Percentiles rank a stretch among this genome's conserved stretches.
Evolutionary conservation across 805 yeast genomes (phyloP).

Genomic region (Dipodascopsis tothii): DNA sequence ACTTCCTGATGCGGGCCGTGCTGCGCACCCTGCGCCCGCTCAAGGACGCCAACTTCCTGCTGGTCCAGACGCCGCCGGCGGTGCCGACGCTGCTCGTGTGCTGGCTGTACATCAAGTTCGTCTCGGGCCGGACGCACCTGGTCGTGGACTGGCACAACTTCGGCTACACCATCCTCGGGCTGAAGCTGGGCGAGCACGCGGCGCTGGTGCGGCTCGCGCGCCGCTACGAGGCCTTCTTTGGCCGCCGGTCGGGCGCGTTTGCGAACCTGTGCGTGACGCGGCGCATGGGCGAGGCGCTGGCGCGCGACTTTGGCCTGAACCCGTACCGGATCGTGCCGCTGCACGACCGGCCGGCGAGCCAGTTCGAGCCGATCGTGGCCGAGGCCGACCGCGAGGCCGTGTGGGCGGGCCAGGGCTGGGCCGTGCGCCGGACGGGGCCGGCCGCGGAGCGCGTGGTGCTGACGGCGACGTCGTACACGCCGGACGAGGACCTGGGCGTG

Average conservation of each 20-base stretch:
- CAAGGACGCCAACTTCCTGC: constrained; percentile 56
- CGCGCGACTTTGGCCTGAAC: constrained; percentile 47
- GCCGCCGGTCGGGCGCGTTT: constrained; percentile 47
- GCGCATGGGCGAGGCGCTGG: constrained; percentile 57
- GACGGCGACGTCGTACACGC: constrained; percentile 89
- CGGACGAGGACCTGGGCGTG: constrained; percentile 80
- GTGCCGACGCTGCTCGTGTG: constrained; percentile 70
- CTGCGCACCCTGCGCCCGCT: constrained; percentile 49
- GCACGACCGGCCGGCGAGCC: constrained; percentile 78
- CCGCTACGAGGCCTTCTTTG: constrained; percentile 55
- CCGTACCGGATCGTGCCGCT: constrained; percentile 50
- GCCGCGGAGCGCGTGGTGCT: constrained; percentile 56
- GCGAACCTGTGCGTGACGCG: constrained; percentile 74
- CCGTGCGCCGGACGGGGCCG: constrained; percentile 5
- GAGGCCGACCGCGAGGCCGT: constrained; percentile 28
- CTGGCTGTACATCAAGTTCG: constrained; percentile 44
- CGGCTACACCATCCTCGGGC: constrained; percentile 71
- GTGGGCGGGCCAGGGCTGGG: constrained; percentile 32
- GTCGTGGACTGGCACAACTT: constrained; percentile 95
- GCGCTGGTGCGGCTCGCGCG: constrained; percentile 55
- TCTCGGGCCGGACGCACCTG: constrained; percentile 49
- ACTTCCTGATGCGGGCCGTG: too few species aligned
- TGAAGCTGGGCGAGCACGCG: constrained; percentile 51
- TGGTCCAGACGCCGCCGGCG: constrained; percentile 82
- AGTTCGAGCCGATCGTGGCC: constrained; percentile 48